Conservation (phyloP, 2,329 filamentous ascomycete species). For the Gyromitra esculenta region DNA sequence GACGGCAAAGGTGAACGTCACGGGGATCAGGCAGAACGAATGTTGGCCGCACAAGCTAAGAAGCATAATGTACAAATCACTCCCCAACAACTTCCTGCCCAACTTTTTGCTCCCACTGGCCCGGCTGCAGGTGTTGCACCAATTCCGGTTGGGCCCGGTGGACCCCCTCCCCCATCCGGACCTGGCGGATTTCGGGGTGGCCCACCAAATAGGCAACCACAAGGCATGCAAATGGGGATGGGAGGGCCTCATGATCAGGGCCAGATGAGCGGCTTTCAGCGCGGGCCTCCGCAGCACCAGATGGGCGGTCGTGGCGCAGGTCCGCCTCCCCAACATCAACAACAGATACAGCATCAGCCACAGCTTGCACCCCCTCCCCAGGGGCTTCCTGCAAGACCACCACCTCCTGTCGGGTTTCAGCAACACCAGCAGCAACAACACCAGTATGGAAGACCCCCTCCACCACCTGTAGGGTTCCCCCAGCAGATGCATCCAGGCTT, state of each 20-base stretch:
- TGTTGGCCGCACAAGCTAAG: slow-evolving; percentile 89
- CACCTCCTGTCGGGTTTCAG: slow-evolving; percentile 56
- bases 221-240: slow-evolving; percentile 55
- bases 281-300: slow-evolving; percentile 59
- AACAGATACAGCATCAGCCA: slow-evolving; percentile 56
- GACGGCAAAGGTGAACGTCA: slow-evolving; percentile 97
- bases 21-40: slow-evolving; percentile 90
- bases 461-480: slow-evolving; percentile 55
- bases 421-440: slow-evolving; percentile 60
- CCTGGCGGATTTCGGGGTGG: slow-evolving; percentile 53
- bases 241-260: slow-evolving; percentile 60
- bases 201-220: slow-evolving; percentile 46
- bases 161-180: slow-evolving; percentile 61
- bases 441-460: slow-evolving; percentile 62
- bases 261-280: slow-evolving; percentile 62
- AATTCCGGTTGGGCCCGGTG: slow-evolving; percentile 60
- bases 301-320: slow-evolving; percentile 62
- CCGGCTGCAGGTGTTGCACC: slow-evolving; percentile 56
- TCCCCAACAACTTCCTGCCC: slow-evolving; percentile 77
- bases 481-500: slow-evolving; percentile 60
- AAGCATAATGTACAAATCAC: slow-evolving; percentile 91
- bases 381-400: slow-evolving; percentile 56
- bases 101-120: slow-evolving; percentile 68
- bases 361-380: slow-evolving; percentile 55
- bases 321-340: slow-evolving; percentile 56